Percentiles rank a stretch among this genome's conserved stretches.
These are phyloP conservation scores for Fusarium sp. DNA, from an alignment of 2,329 filamentous ascomycete species.

Conservation along the genomic window DNA sequence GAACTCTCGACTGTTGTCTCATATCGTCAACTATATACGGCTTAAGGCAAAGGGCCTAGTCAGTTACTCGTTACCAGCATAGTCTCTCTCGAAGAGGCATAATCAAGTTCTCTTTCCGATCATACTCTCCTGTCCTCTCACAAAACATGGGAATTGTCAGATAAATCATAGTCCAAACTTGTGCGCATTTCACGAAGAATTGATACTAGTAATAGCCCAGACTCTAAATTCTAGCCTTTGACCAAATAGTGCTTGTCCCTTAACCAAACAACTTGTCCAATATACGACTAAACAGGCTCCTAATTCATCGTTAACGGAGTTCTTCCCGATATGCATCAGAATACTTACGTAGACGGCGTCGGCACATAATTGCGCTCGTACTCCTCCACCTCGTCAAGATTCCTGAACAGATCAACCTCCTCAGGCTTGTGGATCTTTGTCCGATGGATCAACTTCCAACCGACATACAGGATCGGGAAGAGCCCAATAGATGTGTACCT, in stretches of 20 bases:
- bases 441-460: conserved; percentile 80
- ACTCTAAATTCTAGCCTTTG: too few relatives aligned
- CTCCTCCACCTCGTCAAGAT: conserved; percentile 77
- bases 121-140: too few relatives aligned
- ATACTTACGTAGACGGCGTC: conserved; percentile 66
- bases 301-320: conserved; percentile 15
- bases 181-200: too few relatives aligned
- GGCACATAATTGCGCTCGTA: conserved; percentile 75
- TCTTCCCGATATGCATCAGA: background rate
- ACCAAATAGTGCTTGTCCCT: background rate
- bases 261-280: conserved; percentile 40
- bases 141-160: too few relatives aligned
- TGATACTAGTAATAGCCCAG: too few relatives aligned
- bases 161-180: too few relatives aligned
- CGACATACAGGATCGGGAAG: conserved; percentile 78
- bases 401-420: conserved; percentile 75
- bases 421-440: conserved; percentile 71
- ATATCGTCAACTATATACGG: too few relatives aligned
- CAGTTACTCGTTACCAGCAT: too few relatives aligned
- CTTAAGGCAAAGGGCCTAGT: too few relatives aligned
- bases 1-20: too few relatives aligned
- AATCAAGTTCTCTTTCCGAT: too few relatives aligned
- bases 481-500: conserved; percentile 81
- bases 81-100: too few relatives aligned
- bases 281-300: conserved; percentile 38